Evolutionary conservation across 768 basidiomycete species (phyloP).

Genomic region (Scleroderma bovista): DNA sequence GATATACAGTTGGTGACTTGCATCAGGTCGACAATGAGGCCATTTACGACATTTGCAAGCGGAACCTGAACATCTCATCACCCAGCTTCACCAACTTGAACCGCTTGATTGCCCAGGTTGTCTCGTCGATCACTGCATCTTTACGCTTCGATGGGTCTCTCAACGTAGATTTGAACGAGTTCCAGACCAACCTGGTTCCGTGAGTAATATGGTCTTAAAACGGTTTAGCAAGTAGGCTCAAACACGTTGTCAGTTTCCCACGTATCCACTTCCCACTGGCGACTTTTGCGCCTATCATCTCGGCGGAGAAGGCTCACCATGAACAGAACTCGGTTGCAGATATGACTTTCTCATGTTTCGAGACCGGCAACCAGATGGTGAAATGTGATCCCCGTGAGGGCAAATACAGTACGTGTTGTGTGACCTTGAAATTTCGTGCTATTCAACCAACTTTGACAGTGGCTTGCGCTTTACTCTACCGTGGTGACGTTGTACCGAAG

Average conservation of each 20-base stretch:
- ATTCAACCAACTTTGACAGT: slow-evolving; percentile 26
- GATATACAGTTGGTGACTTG: background rate
- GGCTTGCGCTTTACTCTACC: slow-evolving; percentile 67
- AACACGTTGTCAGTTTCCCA: slow-evolving; percentile 61
- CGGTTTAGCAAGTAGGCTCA: background rate
- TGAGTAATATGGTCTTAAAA: slow-evolving; percentile 38
- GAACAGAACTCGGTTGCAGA: slow-evolving; percentile 98
- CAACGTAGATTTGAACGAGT: slow-evolving; percentile 85
- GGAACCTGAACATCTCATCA: slow-evolving; percentile 77
- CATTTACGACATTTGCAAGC: slow-evolving; percentile 75
- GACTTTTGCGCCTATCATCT: slow-evolving; percentile 92
- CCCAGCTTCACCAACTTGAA: slow-evolving; percentile 96
- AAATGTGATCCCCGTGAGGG: slow-evolving; percentile 77
- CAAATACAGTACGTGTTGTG: slow-evolving; percentile 55
- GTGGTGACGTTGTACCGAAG: slow-evolving; percentile 75
- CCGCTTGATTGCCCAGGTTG: slow-evolving; percentile 95
- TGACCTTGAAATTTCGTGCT: background rate
- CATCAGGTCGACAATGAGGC: slow-evolving; percentile 79
- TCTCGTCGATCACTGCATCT: slow-evolving; percentile 96
- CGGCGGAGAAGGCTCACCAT: slow-evolving; percentile 89
- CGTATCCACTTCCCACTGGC: slow-evolving; percentile 98
- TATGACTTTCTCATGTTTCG: slow-evolving; percentile 92
- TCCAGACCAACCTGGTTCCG: slow-evolving; percentile 99
- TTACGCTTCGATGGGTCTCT: slow-evolving; percentile 60
- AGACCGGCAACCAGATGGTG: slow-evolving; percentile 74